These are phyloP conservation scores for Stachybotrys chartarum DNA, from an alignment of 2,329 filamentous ascomycete species.

Conservation along the genomic window DNA sequence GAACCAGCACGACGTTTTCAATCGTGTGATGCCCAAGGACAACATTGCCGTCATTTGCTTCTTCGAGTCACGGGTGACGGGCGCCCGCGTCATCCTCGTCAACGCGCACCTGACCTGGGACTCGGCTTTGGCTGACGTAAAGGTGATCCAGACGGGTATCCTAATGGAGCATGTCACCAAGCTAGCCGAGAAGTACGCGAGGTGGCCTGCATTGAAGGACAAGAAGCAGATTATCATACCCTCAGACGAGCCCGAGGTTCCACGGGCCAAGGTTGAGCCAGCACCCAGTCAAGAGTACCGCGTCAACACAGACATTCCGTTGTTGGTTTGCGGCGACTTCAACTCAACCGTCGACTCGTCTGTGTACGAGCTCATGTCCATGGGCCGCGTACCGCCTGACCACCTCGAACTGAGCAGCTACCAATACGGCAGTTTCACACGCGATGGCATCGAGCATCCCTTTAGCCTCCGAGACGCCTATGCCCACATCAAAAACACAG, in stretches of 20 bases:
- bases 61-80: slow-evolving; percentile 84
- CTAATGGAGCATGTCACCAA: slow-evolving; percentile 88
- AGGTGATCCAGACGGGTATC: slow-evolving; percentile 92
- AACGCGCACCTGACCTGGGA: slow-evolving; percentile 97
- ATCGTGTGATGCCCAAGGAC: slow-evolving; percentile 96
- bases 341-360: slow-evolving; percentile 85
- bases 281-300: slow-evolving; percentile 82
- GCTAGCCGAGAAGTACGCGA: slow-evolving; percentile 76
- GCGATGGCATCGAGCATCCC: slow-evolving; percentile 86
- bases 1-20: slow-evolving; percentile 94
- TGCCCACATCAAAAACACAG: slow-evolving; percentile 70
- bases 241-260: slow-evolving; percentile 34
- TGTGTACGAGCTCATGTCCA: slow-evolving; percentile 82
- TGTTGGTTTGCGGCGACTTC: slow-evolving; percentile 91
- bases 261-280: slow-evolving; percentile 52
- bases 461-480: slow-evolving; percentile 93
- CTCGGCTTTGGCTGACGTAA: slow-evolving; percentile 83
- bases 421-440: slow-evolving; percentile 89
- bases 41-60: slow-evolving; percentile 91
- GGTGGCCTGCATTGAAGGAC: slow-evolving; percentile 73
- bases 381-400: slow-evolving; percentile 68
- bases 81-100: slow-evolving; percentile 84
- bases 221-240: slow-evolving; percentile 55
- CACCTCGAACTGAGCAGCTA: slow-evolving; percentile 74
- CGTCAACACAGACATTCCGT: slow-evolving; percentile 78